These are phyloP conservation scores for Cornus controversa DNA, from an alignment of 148 eudicot genomes.

Conservation along the genomic window DNA sequence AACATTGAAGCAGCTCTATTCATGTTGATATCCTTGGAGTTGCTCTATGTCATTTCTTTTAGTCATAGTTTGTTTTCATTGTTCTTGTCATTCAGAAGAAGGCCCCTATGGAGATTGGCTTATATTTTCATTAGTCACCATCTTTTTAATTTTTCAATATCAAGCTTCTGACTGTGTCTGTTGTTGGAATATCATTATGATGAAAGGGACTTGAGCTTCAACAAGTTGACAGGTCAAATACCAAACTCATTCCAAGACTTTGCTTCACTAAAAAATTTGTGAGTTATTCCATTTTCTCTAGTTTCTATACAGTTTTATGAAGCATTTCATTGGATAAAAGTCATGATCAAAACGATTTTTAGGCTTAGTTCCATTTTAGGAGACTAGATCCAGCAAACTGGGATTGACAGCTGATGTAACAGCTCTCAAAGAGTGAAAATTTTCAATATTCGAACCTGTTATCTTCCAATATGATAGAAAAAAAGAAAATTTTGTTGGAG, in stretches of 20 bases:
- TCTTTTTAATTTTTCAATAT: background rate
- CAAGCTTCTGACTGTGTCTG: background rate
- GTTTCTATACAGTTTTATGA: background rate
- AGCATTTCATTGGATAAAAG: background rate
- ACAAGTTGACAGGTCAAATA: conserved; percentile 35
- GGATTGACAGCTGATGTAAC: too few relatives aligned
- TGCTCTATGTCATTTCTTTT: background rate
- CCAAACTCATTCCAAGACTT: conserved; percentile 35
- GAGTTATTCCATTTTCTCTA: conserved; percentile 3
- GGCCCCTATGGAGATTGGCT: background rate
- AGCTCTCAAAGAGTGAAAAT: too few relatives aligned
- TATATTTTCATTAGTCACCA: background rate
- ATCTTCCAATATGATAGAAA: too few relatives aligned
- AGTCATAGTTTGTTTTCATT: background rate
- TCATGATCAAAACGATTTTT: too few relatives aligned
- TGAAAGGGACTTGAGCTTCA: conserved; percentile 48
- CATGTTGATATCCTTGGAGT: background rate
- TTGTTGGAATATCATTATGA: background rate
- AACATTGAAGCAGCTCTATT: background rate
- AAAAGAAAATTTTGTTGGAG: too few relatives aligned
- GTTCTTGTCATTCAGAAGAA: background rate
- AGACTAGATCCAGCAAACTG: too few relatives aligned
- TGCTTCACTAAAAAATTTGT: conserved; percentile 26
- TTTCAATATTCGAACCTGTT: too few relatives aligned
- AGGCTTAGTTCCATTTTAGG: too few relatives aligned